Evolutionary conservation across 805 yeast species (phyloP).

Genomic region (Kuraishia piskuri): DNA sequence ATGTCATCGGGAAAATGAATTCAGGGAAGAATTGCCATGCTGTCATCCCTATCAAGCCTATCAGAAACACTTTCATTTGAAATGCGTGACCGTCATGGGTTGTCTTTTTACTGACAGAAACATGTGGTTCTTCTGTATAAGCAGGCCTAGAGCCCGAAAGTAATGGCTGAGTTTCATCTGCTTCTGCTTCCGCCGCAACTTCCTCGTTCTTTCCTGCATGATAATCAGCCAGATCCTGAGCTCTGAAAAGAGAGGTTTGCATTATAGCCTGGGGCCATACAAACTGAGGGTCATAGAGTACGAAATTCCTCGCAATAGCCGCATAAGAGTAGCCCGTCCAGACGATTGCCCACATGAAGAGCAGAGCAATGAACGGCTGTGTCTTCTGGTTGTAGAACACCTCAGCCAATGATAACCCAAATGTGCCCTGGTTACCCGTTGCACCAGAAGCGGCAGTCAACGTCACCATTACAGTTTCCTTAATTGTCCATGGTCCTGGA

Average conservation of each 20-base stretch:
- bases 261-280: constrained; percentile 43
- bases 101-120: background rate
- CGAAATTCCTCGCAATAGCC: constrained; percentile 36
- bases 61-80: constrained; percentile 28
- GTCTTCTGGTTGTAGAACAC: constrained; percentile 31
- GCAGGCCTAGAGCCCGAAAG: too few relatives aligned
- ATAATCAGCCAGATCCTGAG: constrained; percentile 13
- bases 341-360: constrained; percentile 43
- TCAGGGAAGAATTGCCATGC: constrained; percentile 45
- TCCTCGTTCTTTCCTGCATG: constrained; percentile 11
- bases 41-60: constrained; percentile 25
- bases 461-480: constrained; percentile 44
- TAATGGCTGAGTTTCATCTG: constrained; percentile 5
- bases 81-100: background rate
- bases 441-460: constrained; percentile 45
- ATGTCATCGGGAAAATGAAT: constrained; percentile 36
- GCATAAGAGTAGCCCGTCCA: constrained; percentile 46
- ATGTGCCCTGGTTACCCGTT: constrained; percentile 42
- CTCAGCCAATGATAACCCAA: constrained; percentile 37
- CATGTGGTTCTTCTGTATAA: background rate
- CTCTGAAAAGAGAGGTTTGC: constrained; percentile 38
- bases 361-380: constrained; percentile 27
- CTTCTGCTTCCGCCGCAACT: constrained; percentile 7
- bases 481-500: constrained; percentile 50
- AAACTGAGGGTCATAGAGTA: constrained; percentile 39